Conservation (phyloP, 2,329 filamentous ascomycete genomes). For the Phialophora tarda region DNA sequence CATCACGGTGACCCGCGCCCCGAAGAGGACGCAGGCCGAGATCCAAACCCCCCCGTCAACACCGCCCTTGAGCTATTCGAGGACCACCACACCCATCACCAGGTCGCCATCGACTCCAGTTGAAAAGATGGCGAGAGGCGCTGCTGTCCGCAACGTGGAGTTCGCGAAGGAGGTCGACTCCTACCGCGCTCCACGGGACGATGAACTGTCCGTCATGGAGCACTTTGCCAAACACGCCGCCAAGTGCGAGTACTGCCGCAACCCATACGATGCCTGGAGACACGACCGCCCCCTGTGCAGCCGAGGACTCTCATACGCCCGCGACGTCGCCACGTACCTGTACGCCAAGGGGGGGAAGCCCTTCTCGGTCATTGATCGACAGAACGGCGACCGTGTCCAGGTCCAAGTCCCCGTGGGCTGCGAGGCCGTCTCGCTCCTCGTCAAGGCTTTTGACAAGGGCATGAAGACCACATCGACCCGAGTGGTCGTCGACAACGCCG, state of each 20-base stretch:
- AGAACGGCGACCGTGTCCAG: constrained; percentile 46
- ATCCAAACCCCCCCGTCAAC: constrained; percentile 26
- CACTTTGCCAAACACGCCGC: constrained; percentile 45
- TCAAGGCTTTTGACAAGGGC: constrained; percentile 52
- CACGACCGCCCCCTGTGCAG: constrained; percentile 45
- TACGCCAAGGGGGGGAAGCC: constrained; percentile 46
- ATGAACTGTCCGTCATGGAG: constrained; percentile 47
- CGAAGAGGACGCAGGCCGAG: constrained; percentile 16
- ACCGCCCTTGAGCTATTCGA: constrained; percentile 33
- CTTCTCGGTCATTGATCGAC: constrained; percentile 52
- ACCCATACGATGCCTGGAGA: constrained; percentile 42
- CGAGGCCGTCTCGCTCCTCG: constrained; percentile 45
- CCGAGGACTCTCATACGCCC: constrained; percentile 44
- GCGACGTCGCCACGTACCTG: constrained; percentile 46
- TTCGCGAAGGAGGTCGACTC: constrained; percentile 37
- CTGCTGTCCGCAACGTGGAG: constrained; percentile 34
- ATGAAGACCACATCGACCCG: constrained; percentile 38
- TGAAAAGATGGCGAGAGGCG: constrained; percentile 33
- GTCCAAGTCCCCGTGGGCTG: constrained; percentile 51
- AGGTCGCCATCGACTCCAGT: constrained; percentile 29
- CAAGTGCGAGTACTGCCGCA: constrained; percentile 44
- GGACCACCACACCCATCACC: constrained; percentile 31
- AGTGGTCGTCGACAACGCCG: constrained; percentile 18
- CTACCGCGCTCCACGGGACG: constrained; percentile 41
- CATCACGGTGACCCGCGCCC: constrained; percentile 34